These are phyloP conservation scores for Eucalyptus brandiana DNA, from an alignment of 345 rosid genomes.

Conservation along the genomic window DNA sequence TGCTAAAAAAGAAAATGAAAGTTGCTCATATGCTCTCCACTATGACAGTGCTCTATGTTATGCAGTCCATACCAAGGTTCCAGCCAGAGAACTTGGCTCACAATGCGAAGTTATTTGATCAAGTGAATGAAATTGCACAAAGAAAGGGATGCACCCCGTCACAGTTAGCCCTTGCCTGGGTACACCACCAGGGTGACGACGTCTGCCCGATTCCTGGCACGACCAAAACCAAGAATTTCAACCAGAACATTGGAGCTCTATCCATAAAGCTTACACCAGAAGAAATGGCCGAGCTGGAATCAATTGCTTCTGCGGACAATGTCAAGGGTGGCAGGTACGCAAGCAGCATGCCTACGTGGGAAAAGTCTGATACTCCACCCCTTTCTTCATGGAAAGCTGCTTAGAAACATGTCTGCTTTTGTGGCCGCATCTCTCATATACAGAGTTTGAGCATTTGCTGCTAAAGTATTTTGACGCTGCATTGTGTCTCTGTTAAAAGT, in stretches of 20 bases:
- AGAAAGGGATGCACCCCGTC: constrained; percentile 2
- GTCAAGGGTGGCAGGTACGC: constrained; percentile 36
- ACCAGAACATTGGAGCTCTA: constrained; percentile 14
- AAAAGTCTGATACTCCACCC: constrained; percentile 38
- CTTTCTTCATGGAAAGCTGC: constrained; percentile 31
- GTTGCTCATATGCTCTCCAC: neutral
- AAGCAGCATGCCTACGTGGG: constrained; percentile 4
- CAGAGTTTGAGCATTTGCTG: neutral
- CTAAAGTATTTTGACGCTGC: neutral
- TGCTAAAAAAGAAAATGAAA: neutral
- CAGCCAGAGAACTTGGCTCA: neutral
- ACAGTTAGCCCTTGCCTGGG: constrained; percentile 3
- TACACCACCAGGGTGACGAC: neutral
- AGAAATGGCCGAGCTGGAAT: constrained; percentile 50
- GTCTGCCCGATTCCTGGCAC: neutral
- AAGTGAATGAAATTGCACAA: neutral
- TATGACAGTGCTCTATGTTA: neutral
- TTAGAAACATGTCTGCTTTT: neutral
- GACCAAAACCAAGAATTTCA: neutral
- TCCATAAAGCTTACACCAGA: constrained; percentile 41
- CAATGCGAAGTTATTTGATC: neutral
- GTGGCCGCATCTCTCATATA: neutral
- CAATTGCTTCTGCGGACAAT: constrained; percentile 18
- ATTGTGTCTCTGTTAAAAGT: neutral
- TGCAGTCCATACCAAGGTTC: neutral